Evolutionary conservation across 2,329 filamentous ascomycete genomes (phyloP), one percentile per base, ranked within the genome.

Genomic region (Tolypocladium ovalisporum): DNA sequence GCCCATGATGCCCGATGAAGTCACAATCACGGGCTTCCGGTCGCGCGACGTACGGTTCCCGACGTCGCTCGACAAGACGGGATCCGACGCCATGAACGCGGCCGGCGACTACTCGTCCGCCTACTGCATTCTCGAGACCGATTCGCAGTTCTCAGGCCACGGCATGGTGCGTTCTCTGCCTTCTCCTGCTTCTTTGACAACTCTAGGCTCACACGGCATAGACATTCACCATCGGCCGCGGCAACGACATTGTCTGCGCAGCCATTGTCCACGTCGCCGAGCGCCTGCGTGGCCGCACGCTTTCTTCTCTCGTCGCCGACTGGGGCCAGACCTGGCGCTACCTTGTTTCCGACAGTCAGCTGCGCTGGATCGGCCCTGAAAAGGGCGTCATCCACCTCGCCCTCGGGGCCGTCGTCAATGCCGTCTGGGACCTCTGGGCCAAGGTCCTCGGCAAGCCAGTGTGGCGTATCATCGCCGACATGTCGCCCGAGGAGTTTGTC

Each of bases 61-160:
- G 72, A 97, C 91, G n/a, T 96, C 91, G 44, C 84, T 97, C 60
- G 90, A 96, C 75, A 94, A 93, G 77, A 96, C 90, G n/a, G 91
- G 91, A 66, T 95, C 90, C 10, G 92, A 97, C 82, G 92, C 90
- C 67, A 97, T 96, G 92, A 96, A 97, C 69, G 88, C 89, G 3
- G 90, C 91, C 2, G 89, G 90, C 60, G 90, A 96, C 74, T 96
- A 96, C 75, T 96, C 90, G 1, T 81, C 91, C 15, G 91, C 92
- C n/a, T 97, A 96, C 78, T 96, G 90, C 72, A 93, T 96, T 66
- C 77, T 97, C 54, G 77, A 90, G 68, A 96, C 91, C 0, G 87
- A 95, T 69, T 86, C 87, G 0, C 69, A 80, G 13, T 81, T 81
- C 67, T 79, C 80, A 1, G 89, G 89, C 17, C 89, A 94, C 68